Percentiles rank a stretch among this genome's conserved stretches.
Conservation (phyloP, 1,284 basidiomycete genomes). For the Trametes pubescens region DNA sequence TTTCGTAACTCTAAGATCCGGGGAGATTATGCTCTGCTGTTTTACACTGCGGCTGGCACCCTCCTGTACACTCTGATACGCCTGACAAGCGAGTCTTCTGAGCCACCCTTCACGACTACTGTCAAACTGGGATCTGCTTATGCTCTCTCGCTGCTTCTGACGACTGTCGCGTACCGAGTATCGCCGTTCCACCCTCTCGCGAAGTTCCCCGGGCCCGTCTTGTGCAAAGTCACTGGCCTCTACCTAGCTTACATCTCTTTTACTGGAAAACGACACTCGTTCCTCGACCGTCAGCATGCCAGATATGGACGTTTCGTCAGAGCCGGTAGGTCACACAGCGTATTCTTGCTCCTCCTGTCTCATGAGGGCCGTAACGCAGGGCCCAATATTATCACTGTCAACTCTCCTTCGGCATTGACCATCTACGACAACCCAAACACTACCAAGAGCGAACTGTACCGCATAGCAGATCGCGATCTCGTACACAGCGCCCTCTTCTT, state of each 20-base stretch:
- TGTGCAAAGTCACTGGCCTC: conserved; percentile 30
- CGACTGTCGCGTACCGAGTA: conserved; percentile 33
- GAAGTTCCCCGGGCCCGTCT: conserved; percentile 36
- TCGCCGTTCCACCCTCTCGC: conserved; percentile 39
- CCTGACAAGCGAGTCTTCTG: not conserved
- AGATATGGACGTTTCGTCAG: conserved; percentile 38
- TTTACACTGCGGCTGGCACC: not conserved
- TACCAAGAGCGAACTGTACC: conserved; percentile 6
- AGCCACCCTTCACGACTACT: not conserved
- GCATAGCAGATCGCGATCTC: not conserved
- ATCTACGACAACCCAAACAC: not conserved
- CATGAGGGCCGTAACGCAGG: not conserved
- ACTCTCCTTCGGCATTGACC: not conserved
- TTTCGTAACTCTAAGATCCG: not conserved
- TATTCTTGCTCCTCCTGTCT: not conserved
- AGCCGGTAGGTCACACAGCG: conserved; percentile 3
- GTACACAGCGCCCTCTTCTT: conserved; percentile 1
- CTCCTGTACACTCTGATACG: not conserved
- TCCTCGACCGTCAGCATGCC: conserved; percentile 31
- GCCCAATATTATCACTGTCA: not conserved
- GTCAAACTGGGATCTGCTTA: not conserved
- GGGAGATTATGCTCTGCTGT: conserved; percentile 4
- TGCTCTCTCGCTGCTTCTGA: not conserved
- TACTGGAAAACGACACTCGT: conserved; percentile 33
- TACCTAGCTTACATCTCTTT: conserved; percentile 25